Conservation (phyloP, 495 filamentous ascomycete species). For the Acidiella bohemica region DNA sequence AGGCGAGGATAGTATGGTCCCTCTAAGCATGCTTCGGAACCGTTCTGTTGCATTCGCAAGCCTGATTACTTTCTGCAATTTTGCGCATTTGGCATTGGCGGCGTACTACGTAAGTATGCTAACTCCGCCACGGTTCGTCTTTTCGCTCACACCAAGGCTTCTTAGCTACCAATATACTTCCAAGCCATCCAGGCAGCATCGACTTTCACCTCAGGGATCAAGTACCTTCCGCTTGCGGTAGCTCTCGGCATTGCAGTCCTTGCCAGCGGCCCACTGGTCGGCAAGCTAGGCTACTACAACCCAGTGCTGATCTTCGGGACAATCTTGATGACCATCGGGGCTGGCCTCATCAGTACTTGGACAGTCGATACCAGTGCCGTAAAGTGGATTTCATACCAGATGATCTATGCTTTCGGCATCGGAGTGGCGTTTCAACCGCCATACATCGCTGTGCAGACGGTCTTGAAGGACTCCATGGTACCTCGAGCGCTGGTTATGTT, state of each 20-base stretch:
- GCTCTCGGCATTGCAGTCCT: not conserved
- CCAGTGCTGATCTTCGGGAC: not conserved
- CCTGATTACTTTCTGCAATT: not conserved
- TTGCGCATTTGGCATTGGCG: not conserved
- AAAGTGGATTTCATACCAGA: not conserved
- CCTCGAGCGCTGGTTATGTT: not conserved
- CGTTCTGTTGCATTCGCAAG: not conserved
- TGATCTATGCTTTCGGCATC: not conserved
- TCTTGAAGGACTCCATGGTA: not conserved
- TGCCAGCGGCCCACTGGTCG: not conserved
- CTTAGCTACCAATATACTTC: conserved; percentile 1
- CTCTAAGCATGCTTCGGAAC: not conserved
- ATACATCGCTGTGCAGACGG: not conserved
- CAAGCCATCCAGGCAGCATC: not conserved
- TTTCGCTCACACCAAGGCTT: no score
- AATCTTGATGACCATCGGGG: not conserved
- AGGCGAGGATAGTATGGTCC: not conserved
- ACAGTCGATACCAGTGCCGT: not conserved
- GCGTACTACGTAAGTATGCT: not conserved
- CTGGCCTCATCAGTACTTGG: not conserved
- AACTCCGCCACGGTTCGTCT: no score
- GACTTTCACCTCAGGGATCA: not conserved
- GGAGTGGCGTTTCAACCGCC: not conserved
- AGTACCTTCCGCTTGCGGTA: not conserved
- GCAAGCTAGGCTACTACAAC: not conserved